These are phyloP conservation scores for Irpex sp. DNA, from an alignment of 1,284 basidiomycete species.

Conservation along the genomic window DNA sequence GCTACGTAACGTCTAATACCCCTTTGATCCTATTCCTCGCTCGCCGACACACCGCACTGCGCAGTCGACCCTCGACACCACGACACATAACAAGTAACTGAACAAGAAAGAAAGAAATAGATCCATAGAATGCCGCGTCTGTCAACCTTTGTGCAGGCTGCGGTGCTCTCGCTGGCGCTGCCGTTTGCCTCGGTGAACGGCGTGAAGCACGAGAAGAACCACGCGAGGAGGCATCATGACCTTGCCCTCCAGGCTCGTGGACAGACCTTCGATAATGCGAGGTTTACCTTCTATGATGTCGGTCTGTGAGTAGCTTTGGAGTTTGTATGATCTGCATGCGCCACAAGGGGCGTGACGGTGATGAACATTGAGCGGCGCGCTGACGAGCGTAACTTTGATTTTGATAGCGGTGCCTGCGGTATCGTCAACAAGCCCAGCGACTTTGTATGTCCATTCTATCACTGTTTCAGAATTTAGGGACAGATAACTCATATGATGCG, in stretches of 20 bases:
- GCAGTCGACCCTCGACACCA: not conserved
- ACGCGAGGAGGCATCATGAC: slow-evolving; percentile 28
- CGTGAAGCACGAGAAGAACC: not conserved
- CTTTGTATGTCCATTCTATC: slow-evolving; percentile 40
- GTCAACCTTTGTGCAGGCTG: slow-evolving; percentile 23
- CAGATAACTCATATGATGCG: not conserved
- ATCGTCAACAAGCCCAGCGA: slow-evolving; percentile 38
- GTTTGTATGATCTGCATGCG: not conserved
- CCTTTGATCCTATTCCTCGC: too few species aligned
- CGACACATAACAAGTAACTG: not conserved
- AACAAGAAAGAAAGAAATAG: not conserved
- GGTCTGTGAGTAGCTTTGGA: slow-evolving; percentile 42
- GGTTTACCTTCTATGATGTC: slow-evolving; percentile 48
- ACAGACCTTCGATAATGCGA: slow-evolving; percentile 21
- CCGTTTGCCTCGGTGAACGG: slow-evolving; percentile 23
- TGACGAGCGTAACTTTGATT: not conserved
- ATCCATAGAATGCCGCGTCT: slow-evolving; percentile 23
- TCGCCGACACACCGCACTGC: slow-evolving; percentile 9
- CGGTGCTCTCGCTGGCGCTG: slow-evolving; percentile 27
- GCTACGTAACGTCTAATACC: not conserved
- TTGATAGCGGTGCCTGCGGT: slow-evolving; percentile 54
- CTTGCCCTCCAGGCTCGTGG: slow-evolving; percentile 19
- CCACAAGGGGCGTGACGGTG: not conserved
- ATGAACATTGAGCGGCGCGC: slow-evolving; percentile 1
- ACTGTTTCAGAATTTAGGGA: not conserved